These are phyloP conservation scores for Phytopythium cucurbitacearum DNA, from an alignment of 352 stramenopile species.

Conservation along the genomic window DNA sequence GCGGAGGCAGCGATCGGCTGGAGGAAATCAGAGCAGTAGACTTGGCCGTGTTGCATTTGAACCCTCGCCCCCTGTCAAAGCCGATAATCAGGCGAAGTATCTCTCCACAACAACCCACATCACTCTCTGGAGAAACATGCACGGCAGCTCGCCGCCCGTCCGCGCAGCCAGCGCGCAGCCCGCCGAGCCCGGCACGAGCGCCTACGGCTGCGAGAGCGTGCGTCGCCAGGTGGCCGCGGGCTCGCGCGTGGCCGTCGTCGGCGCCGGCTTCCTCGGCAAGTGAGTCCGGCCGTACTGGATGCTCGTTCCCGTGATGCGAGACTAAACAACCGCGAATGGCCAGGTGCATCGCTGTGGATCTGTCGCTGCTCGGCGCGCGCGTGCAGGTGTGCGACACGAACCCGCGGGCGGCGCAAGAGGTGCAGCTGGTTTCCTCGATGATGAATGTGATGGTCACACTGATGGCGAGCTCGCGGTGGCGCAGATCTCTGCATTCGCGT, in stretches of 20 bases:
- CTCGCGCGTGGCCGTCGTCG: conserved; percentile 48
- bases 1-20: background rate
- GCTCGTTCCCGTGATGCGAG: too few species aligned
- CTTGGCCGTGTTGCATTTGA: too few species aligned
- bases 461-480: background rate
- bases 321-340: too few species aligned
- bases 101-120: too few species aligned
- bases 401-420: conserved; percentile 22
- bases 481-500: conserved; percentile 52
- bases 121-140: too few species aligned
- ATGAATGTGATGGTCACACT: background rate
- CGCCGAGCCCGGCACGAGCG: conserved; percentile 5
- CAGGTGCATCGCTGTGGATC: conserved; percentile 61
- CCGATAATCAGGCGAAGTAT: too few species aligned
- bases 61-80: too few species aligned
- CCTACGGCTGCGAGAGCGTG: conserved; percentile 17
- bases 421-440: conserved; percentile 13
- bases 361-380: conserved; percentile 53
- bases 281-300: conserved; percentile 6
- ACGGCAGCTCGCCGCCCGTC: too few species aligned
- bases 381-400: conserved; percentile 64
- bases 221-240: conserved; percentile 5
- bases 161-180: conserved; percentile 4
- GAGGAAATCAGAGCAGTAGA: too few species aligned
- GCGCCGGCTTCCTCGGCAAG: conserved; percentile 60